phyloP scores from a whole-genome alignment of 177 flowering plant genomes.

The Vitis hybrid region DNA sequence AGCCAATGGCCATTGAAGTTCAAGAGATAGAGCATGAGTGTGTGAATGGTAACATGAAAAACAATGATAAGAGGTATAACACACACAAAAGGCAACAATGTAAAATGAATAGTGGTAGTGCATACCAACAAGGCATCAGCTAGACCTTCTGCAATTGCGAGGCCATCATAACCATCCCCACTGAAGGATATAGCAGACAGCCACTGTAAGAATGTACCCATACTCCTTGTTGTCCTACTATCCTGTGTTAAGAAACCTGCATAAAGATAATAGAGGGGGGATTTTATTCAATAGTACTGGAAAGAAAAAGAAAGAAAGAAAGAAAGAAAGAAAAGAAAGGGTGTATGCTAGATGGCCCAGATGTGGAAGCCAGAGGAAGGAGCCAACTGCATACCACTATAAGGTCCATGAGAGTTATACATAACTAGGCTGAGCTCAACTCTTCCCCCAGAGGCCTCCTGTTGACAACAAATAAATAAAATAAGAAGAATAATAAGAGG shows the following conservation, averaged over 20 bases:
- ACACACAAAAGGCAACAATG: neutral
- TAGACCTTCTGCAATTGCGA: neutral
- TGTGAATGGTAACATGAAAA: neutral
- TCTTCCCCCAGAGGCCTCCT: no score
- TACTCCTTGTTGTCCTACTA: neutral
- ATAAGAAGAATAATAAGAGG: no score
- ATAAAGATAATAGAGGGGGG: neutral
- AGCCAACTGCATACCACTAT: no score
- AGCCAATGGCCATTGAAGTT: neutral
- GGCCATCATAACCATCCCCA: neutral
- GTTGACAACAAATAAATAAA: no score
- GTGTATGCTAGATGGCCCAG: no score
- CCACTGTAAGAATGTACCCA: neutral
- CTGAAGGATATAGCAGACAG: no score
- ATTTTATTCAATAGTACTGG: neutral
- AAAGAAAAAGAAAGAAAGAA: neutral
- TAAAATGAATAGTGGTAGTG: neutral
- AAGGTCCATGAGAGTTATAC: no score
- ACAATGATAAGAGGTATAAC: neutral
- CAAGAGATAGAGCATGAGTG: neutral
- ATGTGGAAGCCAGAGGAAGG: no score
- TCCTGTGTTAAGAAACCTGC: neutral
- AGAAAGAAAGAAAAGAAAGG: neutral
- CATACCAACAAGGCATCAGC: neutral
- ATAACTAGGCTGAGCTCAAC: no score